A percentile compares a stretch with the other conserved stretches of the same genome.
phyloP scores from a whole-genome alignment of 78 protist species.

The Chrysochromulina tobinii region DNA sequence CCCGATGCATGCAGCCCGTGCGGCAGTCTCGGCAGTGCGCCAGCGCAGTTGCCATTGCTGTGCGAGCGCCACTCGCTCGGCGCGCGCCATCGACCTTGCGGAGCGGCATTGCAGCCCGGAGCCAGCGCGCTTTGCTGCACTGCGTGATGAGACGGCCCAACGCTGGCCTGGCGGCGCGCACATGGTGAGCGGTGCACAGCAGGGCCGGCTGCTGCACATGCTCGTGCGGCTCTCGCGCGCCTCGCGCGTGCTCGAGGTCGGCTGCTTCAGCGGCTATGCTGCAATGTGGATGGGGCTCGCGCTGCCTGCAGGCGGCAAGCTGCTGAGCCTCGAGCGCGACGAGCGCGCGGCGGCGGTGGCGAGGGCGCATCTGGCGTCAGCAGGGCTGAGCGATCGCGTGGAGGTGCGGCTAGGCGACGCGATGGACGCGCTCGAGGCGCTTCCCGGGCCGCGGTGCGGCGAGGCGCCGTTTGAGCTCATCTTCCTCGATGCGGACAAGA shows the following conservation, averaged over 20 bases:
- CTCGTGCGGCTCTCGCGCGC: neutral
- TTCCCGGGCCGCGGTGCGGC: neutral
- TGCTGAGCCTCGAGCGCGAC: neutral
- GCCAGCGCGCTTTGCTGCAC: neutral
- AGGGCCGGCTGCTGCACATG: neutral
- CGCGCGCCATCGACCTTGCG: no score
- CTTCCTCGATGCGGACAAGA: conserved; percentile 12
- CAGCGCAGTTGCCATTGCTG: no score
- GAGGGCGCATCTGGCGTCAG: neutral
- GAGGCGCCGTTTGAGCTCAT: neutral
- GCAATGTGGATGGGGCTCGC: neutral
- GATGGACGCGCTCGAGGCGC: neutral
- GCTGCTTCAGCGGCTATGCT: conserved; percentile 1
- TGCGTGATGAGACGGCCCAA: neutral
- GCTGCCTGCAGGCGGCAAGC: neutral
- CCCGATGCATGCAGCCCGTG: no score
- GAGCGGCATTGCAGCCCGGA: neutral
- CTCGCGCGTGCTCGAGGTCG: neutral
- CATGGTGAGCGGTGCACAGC: neutral
- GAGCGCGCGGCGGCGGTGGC: neutral
- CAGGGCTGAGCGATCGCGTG: neutral
- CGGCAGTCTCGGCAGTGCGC: no score
- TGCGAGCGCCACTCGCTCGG: no score
- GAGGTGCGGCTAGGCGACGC: neutral
- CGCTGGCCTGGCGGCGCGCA: neutral